phyloP scores from a whole-genome alignment of 306 rosid genomes.

The barrel medic (Medicago truncatula) region MtrunA17r5.0-ANR NC_053042.1:15422001-15422500 shows the following conservation, averaged over 20 bases:
- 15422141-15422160: not conserved
- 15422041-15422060: too few species aligned
- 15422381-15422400: not conserved
- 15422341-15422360: not conserved
- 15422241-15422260: too few species aligned
- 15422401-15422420: not conserved
- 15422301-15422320: not conserved
- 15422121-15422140: too few species aligned
- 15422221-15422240: not conserved
- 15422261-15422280: too few species aligned
- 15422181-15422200: not conserved
- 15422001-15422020: too few species aligned
- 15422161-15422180: not conserved
- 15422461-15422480: not conserved
- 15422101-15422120: not conserved
- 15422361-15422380: accelerated
- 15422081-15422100: not conserved
- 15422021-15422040: too few species aligned
- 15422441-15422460: not conserved
- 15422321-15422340: not conserved
- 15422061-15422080: too few species aligned
- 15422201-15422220: not conserved
- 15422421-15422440: not conserved
- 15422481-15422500: not conserved
- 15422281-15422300: not conserved